Conservation (phyloP, 768 basidiomycete genomes). For the Vararia minispora region DNA sequence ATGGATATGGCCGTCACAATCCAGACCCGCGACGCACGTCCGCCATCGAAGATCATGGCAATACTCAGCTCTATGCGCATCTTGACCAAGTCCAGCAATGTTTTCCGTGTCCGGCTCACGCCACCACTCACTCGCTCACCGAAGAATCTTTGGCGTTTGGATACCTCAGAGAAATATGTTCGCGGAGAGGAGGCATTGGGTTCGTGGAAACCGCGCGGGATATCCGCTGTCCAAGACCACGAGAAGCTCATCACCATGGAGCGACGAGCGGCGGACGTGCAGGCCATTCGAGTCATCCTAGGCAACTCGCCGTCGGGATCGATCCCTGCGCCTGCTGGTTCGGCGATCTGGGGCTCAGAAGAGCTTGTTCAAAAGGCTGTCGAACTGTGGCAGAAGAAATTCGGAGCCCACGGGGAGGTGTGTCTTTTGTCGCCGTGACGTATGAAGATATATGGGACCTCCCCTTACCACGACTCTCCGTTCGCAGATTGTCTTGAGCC, state of each 20-base stretch:
- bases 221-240: slow-evolving; percentile 85
- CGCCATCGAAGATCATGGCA: slow-evolving; percentile 66
- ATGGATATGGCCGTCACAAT: slow-evolving; percentile 84
- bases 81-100: slow-evolving; percentile 65
- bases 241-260: slow-evolving; percentile 61
- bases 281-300: slow-evolving; percentile 74
- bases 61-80: slow-evolving; percentile 74
- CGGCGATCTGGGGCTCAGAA: slow-evolving; percentile 57
- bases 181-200: slow-evolving; percentile 80
- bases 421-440: slow-evolving; percentile 15
- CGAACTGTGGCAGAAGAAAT: slow-evolving; percentile 73
- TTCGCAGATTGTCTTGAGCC: slow-evolving; percentile 64
- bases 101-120: slow-evolving; percentile 72
- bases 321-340: slow-evolving; percentile 37
- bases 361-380: slow-evolving; percentile 55
- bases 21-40: slow-evolving; percentile 72
- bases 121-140: slow-evolving; percentile 81
- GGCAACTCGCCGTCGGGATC: slow-evolving; percentile 34
- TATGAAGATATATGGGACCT: not conserved
- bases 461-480: too few species aligned
- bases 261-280: slow-evolving; percentile 76
- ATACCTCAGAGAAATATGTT: slow-evolving; percentile 93
- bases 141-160: slow-evolving; percentile 87
- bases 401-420: slow-evolving; percentile 70
- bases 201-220: slow-evolving; percentile 79